Evolutionary conservation across 371 early-diverging fungal species (phyloP).

Genomic region (Dichotomocladium elegans): DNA sequence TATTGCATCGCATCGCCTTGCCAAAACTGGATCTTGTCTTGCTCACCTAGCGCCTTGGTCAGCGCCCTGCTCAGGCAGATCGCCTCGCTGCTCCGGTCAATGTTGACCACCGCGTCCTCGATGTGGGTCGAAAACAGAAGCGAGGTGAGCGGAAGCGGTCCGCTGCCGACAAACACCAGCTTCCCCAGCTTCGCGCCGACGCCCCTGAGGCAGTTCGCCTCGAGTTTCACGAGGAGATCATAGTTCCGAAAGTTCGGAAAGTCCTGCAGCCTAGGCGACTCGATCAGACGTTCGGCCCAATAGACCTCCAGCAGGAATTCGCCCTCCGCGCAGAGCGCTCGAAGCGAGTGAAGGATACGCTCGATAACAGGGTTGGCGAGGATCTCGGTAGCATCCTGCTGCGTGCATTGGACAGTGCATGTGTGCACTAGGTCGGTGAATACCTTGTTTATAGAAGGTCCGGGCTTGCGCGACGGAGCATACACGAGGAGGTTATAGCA

Average conservation of each 20-base stretch:
- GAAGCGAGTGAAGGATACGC: constrained; percentile 9
- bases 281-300: constrained; percentile 18
- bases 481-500: constrained; percentile 6
- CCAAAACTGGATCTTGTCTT: constrained; percentile 8
- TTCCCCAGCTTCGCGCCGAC: constrained; percentile 14
- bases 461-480: constrained; percentile 11
- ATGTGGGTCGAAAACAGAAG: constrained; percentile 23
- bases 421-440: constrained; percentile 27
- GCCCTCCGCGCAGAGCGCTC: constrained; percentile 20
- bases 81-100: constrained; percentile 23
- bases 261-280: not conserved
- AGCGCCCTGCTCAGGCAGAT: constrained; percentile 15
- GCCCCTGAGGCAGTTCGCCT: constrained; percentile 27
- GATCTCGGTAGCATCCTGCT: constrained; percentile 1
- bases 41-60: constrained; percentile 9
- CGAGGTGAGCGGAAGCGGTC: constrained; percentile 40
- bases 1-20: constrained; percentile 15
- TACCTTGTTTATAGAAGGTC: constrained; percentile 19
- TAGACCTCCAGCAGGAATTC: constrained; percentile 26
- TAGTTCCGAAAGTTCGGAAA: constrained; percentile 43
- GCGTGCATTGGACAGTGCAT: constrained; percentile 13
- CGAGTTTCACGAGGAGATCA: constrained; percentile 27
- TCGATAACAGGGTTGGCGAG: constrained; percentile 10
- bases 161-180: constrained; percentile 39
- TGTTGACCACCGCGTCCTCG: constrained; percentile 5